A percentile compares a stretch with the other conserved stretches of the same genome.
phyloP scores from a whole-genome alignment of 495 filamentous ascomycete species.

The Beverwykella pulmonaria region DNA sequence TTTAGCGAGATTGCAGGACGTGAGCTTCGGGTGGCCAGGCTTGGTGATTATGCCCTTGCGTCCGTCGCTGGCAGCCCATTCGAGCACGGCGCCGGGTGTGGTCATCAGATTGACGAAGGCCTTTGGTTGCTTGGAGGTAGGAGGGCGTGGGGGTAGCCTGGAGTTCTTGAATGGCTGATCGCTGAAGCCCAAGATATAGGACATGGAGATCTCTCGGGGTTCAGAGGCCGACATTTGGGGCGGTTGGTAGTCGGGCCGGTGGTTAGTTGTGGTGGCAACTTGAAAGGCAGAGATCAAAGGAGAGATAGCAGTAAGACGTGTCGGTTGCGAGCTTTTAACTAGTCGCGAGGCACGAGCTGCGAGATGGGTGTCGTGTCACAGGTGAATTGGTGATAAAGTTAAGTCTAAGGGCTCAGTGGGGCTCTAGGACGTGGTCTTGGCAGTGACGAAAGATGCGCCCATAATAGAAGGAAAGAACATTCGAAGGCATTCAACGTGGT shows the following conservation, averaged over 20 bases:
- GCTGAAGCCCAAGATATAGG: conserved; percentile 16
- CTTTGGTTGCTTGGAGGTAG: not conserved
- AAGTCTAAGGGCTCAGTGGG: not conserved
- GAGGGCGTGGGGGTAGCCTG: conserved; percentile 10
- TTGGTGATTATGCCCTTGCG: conserved; percentile 1
- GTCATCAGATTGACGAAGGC: not conserved
- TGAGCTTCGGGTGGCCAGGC: not conserved
- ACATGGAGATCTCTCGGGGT: conserved; percentile 10
- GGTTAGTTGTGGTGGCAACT: too few relatives aligned
- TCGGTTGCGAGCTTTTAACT: too few relatives aligned
- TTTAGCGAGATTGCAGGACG: not conserved
- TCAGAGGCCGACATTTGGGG: not conserved
- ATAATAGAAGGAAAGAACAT: not conserved
- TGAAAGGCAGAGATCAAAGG: too few relatives aligned
- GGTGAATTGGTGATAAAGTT: not conserved
- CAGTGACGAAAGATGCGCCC: not conserved
- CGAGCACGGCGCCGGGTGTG: conserved; percentile 9
- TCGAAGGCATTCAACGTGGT: not conserved
- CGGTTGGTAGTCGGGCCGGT: too few relatives aligned
- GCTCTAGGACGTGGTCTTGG: not conserved
- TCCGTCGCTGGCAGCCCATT: conserved; percentile 20
- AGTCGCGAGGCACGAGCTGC: too few relatives aligned
- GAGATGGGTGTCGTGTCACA: too few relatives aligned
- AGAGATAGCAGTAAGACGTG: too few relatives aligned
- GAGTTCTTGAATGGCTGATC: conserved; percentile 7